Evolutionary conservation across 306 rosid genomes (phyloP).

Genomic region (Vachellia pachyceras): DNA sequence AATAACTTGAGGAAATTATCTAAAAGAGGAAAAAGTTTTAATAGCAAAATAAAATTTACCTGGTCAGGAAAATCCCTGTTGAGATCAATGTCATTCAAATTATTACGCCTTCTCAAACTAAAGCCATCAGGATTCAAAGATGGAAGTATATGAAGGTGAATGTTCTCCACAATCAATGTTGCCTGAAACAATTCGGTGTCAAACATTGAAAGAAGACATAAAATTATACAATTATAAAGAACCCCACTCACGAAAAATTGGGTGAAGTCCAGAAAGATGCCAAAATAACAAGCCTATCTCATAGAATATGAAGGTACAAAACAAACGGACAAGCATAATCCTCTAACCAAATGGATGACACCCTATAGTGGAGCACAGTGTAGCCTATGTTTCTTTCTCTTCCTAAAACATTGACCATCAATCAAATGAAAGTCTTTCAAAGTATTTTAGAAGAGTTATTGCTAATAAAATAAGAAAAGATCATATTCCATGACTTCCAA

Average conservation of each 20-base stretch:
- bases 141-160: conserved; percentile 97
- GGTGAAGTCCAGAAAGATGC: background rate
- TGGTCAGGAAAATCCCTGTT: conserved; percentile 97
- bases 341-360: background rate
- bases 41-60: conserved; percentile 49
- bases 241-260: background rate
- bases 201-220: conserved; percentile 21
- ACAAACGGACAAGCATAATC: background rate
- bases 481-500: background rate
- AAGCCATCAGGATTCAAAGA: conserved; percentile 97
- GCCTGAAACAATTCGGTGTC: conserved; percentile 61
- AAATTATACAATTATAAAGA: conserved; percentile 28
- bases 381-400: background rate
- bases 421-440: background rate
- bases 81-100: conserved; percentile 85
- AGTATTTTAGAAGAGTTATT: background rate
- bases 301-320: background rate
- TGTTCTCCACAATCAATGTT: conserved; percentile 70
- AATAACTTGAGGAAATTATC: conserved; percentile 22
- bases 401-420: background rate
- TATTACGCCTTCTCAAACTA: conserved; percentile 73
- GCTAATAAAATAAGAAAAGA: background rate
- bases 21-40: conserved; percentile 11
- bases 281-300: background rate
- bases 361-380: background rate